Percentiles rank a stretch among this genome's conserved stretches.
Conservation (phyloP, 768 basidiomycete species). For the Tephrocybe sp. region DNA sequence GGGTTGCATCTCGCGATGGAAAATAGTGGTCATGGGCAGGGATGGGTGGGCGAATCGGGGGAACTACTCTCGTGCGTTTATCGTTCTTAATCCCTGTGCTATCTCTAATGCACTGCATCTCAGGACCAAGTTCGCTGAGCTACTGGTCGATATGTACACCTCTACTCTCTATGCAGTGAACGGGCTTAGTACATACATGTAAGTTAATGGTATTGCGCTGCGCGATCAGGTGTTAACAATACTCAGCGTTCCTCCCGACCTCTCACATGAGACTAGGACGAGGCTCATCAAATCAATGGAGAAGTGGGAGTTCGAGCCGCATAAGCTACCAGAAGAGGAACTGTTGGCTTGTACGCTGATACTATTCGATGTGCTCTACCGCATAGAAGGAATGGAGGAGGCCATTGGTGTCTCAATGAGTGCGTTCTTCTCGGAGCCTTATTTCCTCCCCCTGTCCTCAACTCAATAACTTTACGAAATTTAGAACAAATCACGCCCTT, state of each 20-base stretch:
- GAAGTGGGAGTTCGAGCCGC: constrained; percentile 90
- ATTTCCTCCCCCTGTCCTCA: constrained; percentile 17
- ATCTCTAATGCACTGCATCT: constrained; percentile 9
- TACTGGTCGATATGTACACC: constrained; percentile 81
- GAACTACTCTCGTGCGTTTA: constrained; percentile 46
- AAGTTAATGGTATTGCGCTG: constrained; percentile 22
- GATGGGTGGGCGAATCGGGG: constrained; percentile 59
- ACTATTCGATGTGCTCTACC: constrained; percentile 83
- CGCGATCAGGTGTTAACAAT: background rate
- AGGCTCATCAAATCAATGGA: constrained; percentile 69
- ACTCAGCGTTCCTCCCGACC: constrained; percentile 45
- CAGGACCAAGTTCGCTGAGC: constrained; percentile 72
- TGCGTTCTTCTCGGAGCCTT: constrained; percentile 34
- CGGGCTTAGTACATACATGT: constrained; percentile 47
- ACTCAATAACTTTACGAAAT: background rate
- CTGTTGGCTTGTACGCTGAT: constrained; percentile 78
- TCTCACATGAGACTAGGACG: constrained; percentile 48
- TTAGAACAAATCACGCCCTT: constrained; percentile 76
- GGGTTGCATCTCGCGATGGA: constrained; percentile 80
- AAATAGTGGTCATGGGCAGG: constrained; percentile 61
- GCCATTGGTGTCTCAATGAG: constrained; percentile 58
- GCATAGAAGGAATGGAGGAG: constrained; percentile 71
- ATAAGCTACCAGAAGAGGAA: constrained; percentile 79
- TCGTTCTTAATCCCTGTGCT: background rate
- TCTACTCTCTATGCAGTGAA: constrained; percentile 76